Base-by-base conservation (phyloP, 495 filamentous ascomycete genomes). In the Neurospora sp. region DNA sequence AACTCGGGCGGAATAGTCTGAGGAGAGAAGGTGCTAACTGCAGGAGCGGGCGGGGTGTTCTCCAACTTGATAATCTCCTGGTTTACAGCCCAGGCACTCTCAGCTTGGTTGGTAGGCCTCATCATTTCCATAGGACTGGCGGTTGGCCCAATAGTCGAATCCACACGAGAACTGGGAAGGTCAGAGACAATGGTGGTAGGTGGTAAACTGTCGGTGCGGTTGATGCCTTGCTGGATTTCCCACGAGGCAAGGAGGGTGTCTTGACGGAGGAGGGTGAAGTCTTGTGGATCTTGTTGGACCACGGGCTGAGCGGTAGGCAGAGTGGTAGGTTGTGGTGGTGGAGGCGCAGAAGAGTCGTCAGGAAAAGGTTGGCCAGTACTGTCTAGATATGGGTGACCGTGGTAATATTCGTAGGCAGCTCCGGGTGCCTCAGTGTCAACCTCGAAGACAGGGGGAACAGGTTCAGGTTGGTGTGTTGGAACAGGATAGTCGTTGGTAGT, bases 41-140 rank as follows among this genome's bases (percentile, higher is more conserved):
- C 42, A 1, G 80, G 75, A 18, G 77, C 76, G 4, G 81, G 82
- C 31, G 78, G 77, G 7, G 83, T 82, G 76, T 79, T 83, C 71
- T 84, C 79, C 31, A 84, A 80, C 72, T 81, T 81, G 70, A 81
- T 77, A 46, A 83, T 78, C 59, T 82, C 82, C 70, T 85, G 84
- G 69, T 83, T 78, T n/a, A 78, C 35, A 71, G 73, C 75, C 73
- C 75, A 80, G 23, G 80, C 79, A 46, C 76, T 82, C 75, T 85
- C 84, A 69, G 73, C 74, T 39, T 77, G 73, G 74, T 81, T 85
- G 71, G 84, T 83, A 14, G 84, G 84, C 69, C 80, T 81, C 80
- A 85, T 85, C 76, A 85, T 78, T 66, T 82, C 80, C 83, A 85
- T 85, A 31, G 84, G 84, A 44, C 79, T 80, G 11, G 71, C 79